phyloP scores from a whole-genome alignment of 1,284 basidiomycete species.

The Sphagnurus paluster region DNA sequence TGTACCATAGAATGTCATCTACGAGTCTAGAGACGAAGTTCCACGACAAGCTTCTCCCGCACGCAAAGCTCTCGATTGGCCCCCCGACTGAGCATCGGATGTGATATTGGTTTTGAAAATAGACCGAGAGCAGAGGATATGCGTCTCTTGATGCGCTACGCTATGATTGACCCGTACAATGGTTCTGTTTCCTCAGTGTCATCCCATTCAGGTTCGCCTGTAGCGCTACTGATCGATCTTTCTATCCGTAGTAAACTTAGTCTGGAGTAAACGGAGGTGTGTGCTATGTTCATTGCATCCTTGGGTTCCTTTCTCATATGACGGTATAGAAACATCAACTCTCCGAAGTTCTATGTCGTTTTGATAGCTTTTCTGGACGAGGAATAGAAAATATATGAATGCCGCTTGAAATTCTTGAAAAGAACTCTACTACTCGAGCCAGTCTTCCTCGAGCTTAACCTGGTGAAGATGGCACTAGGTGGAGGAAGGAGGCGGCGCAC shows the following conservation, averaged over 20 bases:
- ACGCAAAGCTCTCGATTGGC: conserved; percentile 93
- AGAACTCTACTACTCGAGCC: too few relatives aligned
- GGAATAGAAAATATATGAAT: too few relatives aligned
- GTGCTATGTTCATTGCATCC: conserved; percentile 18
- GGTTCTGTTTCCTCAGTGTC: conserved; percentile 87
- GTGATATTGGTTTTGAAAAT: conserved; percentile 99
- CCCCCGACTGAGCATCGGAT: conserved; percentile 91
- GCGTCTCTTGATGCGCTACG: conserved; percentile 93
- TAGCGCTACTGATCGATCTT: conserved; percentile 9
- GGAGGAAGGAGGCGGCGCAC: too few relatives aligned
- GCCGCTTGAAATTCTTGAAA: too few relatives aligned
- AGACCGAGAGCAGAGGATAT: conserved; percentile 97
- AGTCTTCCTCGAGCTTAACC: too few relatives aligned
- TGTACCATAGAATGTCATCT: conserved; percentile 2
- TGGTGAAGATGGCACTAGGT: too few relatives aligned
- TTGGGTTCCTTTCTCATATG: conserved; percentile 8
- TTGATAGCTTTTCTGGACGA: too few relatives aligned
- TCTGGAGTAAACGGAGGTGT: conserved; percentile 95
- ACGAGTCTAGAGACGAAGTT: conserved; percentile 85
- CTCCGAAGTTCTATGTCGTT: too few relatives aligned
- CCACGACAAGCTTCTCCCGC: conserved; percentile 93
- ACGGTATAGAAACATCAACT: conserved; percentile 87
- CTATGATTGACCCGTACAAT: conserved; percentile 96
- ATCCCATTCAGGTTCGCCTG: conserved; percentile 1
- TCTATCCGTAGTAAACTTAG: conserved; percentile 80